Evolutionary conservation across 495 filamentous ascomycete genomes (phyloP).

Genomic region (Peziza echinospora): DNA sequence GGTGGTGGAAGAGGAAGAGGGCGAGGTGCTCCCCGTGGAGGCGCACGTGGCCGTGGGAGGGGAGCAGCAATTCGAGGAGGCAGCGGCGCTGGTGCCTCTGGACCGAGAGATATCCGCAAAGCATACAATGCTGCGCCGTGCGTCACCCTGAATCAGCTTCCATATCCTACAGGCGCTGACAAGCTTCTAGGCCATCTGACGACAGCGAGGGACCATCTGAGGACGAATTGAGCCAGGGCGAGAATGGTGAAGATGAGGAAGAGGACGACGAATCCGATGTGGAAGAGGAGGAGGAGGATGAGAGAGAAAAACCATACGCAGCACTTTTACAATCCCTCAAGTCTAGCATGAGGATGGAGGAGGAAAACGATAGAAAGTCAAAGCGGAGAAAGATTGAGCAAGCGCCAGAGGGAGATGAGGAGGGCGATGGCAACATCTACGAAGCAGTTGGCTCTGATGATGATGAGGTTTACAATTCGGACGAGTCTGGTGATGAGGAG

Average conservation of each 20-base stretch:
- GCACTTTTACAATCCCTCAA: conserved; percentile 23
- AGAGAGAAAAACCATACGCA: conserved; percentile 21
- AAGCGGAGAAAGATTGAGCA: conserved; percentile 18
- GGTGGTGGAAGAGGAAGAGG: conserved; percentile 13
- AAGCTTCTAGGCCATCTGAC: no score
- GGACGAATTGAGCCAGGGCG: background rate
- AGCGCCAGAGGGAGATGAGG: conserved; percentile 9
- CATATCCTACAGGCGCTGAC: no score
- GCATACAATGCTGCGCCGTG: conserved; percentile 6
- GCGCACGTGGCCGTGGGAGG: conserved; percentile 7
- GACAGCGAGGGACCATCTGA: no score
- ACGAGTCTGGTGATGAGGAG: conserved; percentile 10
- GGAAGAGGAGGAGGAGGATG: conserved; percentile 13
- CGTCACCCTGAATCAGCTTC: no score
- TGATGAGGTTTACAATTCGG: conserved; percentile 16
- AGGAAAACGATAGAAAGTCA: conserved; percentile 17
- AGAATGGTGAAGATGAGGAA: conserved; percentile 1
- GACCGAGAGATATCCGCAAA: conserved; percentile 8
- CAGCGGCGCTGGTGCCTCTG: background rate
- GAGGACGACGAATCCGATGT: no score
- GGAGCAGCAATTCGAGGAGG: conserved; percentile 1
- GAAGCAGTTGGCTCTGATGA: conserved; percentile 18
- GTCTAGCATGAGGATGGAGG: background rate
- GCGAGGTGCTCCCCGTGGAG: conserved; percentile 14
- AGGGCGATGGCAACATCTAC: conserved; percentile 6